Conservation (phyloP, 306 rosid genomes). For the barrel medic (Medicago truncatula) region DNA sequence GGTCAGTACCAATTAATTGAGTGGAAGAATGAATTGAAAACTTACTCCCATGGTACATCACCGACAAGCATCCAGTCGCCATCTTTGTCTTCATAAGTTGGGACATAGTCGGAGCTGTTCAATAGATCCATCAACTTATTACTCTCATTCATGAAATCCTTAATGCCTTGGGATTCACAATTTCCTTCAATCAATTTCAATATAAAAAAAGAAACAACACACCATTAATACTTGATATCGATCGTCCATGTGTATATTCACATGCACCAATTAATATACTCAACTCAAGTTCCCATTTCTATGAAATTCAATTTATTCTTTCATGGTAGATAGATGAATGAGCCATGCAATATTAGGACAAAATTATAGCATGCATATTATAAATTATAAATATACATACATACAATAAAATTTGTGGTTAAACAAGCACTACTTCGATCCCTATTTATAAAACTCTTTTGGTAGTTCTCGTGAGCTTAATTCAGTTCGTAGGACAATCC, state of each 20-base stretch:
- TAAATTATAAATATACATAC: not conserved
- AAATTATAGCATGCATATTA: not conserved
- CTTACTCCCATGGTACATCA: constrained; percentile 24
- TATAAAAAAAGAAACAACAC: not conserved
- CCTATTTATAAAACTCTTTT: no score
- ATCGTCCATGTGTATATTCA: not conserved
- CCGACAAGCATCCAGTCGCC: constrained; percentile 99
- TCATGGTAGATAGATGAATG: not conserved
- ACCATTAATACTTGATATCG: constrained; percentile 15
- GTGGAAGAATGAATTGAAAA: not conserved
- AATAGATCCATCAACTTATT: constrained; percentile 84
- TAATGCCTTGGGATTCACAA: constrained; percentile 85
- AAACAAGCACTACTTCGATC: no score
- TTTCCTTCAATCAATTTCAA: constrained; percentile 48
- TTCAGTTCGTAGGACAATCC: no score
- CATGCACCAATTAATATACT: not conserved
- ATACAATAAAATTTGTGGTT: not conserved
- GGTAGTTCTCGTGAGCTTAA: no score
- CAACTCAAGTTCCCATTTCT: not conserved
- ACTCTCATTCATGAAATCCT: constrained; percentile 90
- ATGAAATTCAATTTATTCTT: not conserved
- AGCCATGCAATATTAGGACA: not conserved
- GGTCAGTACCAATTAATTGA: not conserved
- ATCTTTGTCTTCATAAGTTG: constrained; percentile 93
- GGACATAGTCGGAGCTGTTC: constrained; percentile 80